Evolutionary conservation across 768 basidiomycete genomes (phyloP), one percentile per base, ranked within the genome.

Genomic region (Tricholomella constricta): DNA sequence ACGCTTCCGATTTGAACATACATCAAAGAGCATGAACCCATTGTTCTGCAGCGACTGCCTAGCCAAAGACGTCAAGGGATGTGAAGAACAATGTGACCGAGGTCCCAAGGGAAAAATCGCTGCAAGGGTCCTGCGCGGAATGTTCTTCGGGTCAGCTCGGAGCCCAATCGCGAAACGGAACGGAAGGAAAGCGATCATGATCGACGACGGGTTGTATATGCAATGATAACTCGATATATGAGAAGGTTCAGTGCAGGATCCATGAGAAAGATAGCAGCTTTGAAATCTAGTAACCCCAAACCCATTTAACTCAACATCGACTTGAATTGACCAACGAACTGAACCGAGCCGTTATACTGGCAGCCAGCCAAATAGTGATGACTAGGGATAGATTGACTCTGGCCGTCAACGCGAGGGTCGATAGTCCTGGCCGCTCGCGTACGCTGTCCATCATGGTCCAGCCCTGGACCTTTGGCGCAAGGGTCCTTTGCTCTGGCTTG

Each of bases 1-100:
- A 34, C 35, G 46, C 46, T 48, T 48, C 46, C 11, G 37, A 48
- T 2, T 48, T 26, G 17, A 48, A 48, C 46, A 48, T 48, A 25
- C 46, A 48, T 48, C 46, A 48, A 20, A 36, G 3, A 37, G 3
- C 2, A 19, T 6, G 35, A 15, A 22, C 20, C 29, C 46, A 15
- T 48, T 36, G 35, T 48, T 12, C 46, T 26, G 20, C 11, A 4
- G 8, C 8, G 25, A 6, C 23, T 15, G 10, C 15, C 11, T 3
- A n/a, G 26, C 14, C 15, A 14, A 27, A 27, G 15, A 17, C 25
- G 26, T 25, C 15, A 5, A 15, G 23, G 31, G 3, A 14, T 10
- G 31, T 32, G 31, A 2, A n/a, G 31, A 32, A 32, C 14, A 10
- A n/a, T n/a, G n/a, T n/a, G n/a, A n/a, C n/a, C n/a, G n/a, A n/a